A percentile compares a stretch with the other conserved stretches of the same genome.
Evolutionary conservation across 345 rosid genomes (phyloP).

Genomic region (Kandelia obovata): DNA sequence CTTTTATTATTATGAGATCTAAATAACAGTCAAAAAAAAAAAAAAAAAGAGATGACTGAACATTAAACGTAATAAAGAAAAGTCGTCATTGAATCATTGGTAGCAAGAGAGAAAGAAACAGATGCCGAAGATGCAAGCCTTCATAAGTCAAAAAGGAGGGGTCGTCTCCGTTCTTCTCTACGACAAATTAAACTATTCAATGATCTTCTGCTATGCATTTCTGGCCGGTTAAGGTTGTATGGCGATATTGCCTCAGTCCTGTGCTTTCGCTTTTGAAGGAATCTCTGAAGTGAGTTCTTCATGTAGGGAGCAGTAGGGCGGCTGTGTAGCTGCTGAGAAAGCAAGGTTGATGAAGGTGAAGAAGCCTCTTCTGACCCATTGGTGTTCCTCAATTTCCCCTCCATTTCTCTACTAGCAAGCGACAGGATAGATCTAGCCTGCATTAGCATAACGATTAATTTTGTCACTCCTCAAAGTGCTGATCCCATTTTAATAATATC

Average conservation of each 20-base stretch:
- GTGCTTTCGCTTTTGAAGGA: slow-evolving; percentile 29
- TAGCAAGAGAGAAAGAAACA: too few relatives aligned
- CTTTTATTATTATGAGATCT: too few relatives aligned
- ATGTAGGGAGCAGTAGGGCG: slow-evolving; percentile 16
- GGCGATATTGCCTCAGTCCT: slow-evolving; percentile 20
- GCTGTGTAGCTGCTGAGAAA: slow-evolving; percentile 1
- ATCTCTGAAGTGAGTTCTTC: slow-evolving; percentile 28
- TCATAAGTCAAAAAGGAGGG: too few relatives aligned
- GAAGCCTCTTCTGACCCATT: not conserved
- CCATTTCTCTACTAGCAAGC: slow-evolving; percentile 23
- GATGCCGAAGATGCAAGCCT: too few relatives aligned
- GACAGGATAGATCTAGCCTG: slow-evolving; percentile 27
- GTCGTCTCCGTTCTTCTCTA: too few relatives aligned
- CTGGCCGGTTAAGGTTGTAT: not conserved
- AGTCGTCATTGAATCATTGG: too few relatives aligned
- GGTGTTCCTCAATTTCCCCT: not conserved
- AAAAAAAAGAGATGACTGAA: too few relatives aligned
- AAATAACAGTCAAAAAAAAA: too few relatives aligned
- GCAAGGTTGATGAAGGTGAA: not conserved
- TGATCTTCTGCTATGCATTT: not conserved
- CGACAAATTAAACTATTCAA: not conserved
- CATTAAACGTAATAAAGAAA: too few relatives aligned
- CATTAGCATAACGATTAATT: not conserved
- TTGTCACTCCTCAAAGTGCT: too few relatives aligned
- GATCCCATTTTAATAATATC: too few relatives aligned